Evolutionary conservation across 208 protist genomes (phyloP), one percentile per base, ranked within the genome.

Genomic region (Leishmania aethiopica): DNA sequence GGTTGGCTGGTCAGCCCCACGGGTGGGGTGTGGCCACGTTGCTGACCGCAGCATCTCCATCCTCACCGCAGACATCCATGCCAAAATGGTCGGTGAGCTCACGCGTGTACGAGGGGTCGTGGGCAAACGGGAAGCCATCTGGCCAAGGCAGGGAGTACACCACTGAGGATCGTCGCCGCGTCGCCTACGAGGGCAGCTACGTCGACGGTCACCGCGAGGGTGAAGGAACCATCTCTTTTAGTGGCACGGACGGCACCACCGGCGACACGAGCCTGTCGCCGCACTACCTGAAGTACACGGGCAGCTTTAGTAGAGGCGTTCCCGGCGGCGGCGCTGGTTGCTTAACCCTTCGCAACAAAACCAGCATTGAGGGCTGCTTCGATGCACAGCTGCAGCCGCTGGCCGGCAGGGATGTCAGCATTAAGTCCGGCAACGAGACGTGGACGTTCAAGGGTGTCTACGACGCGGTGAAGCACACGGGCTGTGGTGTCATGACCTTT

Each of bases 101-200:
- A 8, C 47, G 40, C 25, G 71, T 82, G 64, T 97, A 96, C 85
- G 84, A 86, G 22, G 95, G 94, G n/a, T 59, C 55, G 15, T 97
- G 93, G 94, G 55, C 57, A 28, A 62, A 85, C 6, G 93, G 92
- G 59, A 69, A 81, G 25, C 82, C 85, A 32, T 85, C 95, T 42
- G 93, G 93, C 22, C 57, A 82, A 4, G 94, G 84, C 15, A 55
- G 76, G 17, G 70, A 75, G n/a, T 83, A 80, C 67, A 69, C 67
- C 40, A n/a, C 1, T 66, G 69, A 28, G 19, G 83, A 79, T 57
- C 78, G 78, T 40, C 79, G 71, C 17, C 57, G 60, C 25, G 82
- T 86, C 13, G 25, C 80, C 19, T 97, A 96, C 83, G 88, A 90
- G n/a, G 96, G 96, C 66, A 59, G 86, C 8, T 97, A 95, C 80